Percentiles rank a stretch among this genome's conserved stretches.
These are phyloP conservation scores for Wallemia ichthyophaga DNA, from an alignment of 1,284 basidiomycete genomes.

Conservation along the genomic window DNA sequence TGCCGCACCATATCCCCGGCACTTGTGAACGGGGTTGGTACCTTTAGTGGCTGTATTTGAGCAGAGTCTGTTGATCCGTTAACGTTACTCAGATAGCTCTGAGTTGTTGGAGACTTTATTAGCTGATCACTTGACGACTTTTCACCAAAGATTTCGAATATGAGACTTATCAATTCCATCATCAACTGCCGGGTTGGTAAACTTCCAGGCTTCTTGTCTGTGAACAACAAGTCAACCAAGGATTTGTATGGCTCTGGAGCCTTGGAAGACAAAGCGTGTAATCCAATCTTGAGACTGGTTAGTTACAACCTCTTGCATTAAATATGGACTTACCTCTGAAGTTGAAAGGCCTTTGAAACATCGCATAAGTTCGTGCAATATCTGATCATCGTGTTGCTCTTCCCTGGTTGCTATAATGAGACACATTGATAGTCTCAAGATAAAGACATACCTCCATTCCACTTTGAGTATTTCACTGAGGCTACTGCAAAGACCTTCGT, in stretches of 20 bases:
- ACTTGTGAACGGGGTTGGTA: neutral
- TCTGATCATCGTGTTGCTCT: conserved; percentile 87
- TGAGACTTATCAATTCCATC: conserved; percentile 43
- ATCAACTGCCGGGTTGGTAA: conserved; percentile 66
- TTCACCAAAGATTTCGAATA: conserved; percentile 40
- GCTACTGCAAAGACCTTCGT: conserved; percentile 45
- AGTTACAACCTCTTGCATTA: neutral
- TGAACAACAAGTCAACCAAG: conserved; percentile 55
- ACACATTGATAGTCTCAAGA: too few relatives aligned
- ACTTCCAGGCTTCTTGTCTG: conserved; percentile 91
- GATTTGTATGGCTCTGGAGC: conserved; percentile 62
- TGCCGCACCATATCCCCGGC: neutral
- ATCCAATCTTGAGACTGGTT: conserved; percentile 13
- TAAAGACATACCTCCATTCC: conserved; percentile 80
- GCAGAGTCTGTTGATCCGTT: neutral
- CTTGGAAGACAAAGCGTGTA: conserved; percentile 37
- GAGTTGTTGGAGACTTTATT: neutral
- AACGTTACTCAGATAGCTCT: neutral
- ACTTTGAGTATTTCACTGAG: conserved; percentile 77
- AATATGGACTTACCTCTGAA: conserved; percentile 34
- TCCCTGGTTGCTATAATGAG: too few relatives aligned
- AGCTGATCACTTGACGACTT: neutral
- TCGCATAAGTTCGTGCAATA: conserved; percentile 66
- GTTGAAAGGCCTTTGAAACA: conserved; percentile 81
- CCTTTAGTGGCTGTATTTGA: neutral